Base-by-base conservation (phyloP, 257 asterid genomes). In the Capsicum chinense region DNA sequence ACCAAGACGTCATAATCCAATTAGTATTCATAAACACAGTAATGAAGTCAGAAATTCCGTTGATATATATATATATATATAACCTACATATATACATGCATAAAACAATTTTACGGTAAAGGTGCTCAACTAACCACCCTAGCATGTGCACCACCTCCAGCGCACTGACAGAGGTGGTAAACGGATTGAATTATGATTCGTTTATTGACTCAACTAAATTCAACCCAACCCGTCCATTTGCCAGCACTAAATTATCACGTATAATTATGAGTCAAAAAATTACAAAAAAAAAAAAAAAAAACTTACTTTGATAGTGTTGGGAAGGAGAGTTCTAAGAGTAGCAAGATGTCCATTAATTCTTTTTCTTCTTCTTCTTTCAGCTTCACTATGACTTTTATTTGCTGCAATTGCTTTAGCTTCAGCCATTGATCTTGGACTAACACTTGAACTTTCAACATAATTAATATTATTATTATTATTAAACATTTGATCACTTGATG, bases 341-440 rank as follows among this genome's bases (percentile, higher is more conserved):
- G 95, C 98, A 84, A 95, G 93, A 85, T 94, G 99, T 82, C 87
- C 97, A 19, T 94, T 95, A 87, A 95, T 95, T 66, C 99, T 85
- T 85, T 92, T 95, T 73, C 99, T 87, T 60, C 99, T 87, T 6
- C 98, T 89, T 26, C 97, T 88, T 63, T 95, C 99, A 44, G 99
- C 99, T 87, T 95, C 99, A 79, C 95, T 94, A 84, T 95, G 99
- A 83, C 91, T 95, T 48, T 87, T 91, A 84, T 91, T 95, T 10
- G 97, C 95, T 6, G 99, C 98, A 10, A 58, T 86, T 54, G 93
- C 95, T 86, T 91, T 91, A 1, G 96, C 95, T 56, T 95, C 99
- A 3, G 97, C 97, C 91, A 87, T 87, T 83, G 97, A 90, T 71
- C 81, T 84, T 10, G 95, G 89, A 76, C 91, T 90, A 4, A 84